A percentile compares a stretch with the other conserved stretches of the same genome.
phyloP scores from a whole-genome alignment of 2,329 filamentous ascomycete genomes.

The Microsporum audouinii region DNA sequence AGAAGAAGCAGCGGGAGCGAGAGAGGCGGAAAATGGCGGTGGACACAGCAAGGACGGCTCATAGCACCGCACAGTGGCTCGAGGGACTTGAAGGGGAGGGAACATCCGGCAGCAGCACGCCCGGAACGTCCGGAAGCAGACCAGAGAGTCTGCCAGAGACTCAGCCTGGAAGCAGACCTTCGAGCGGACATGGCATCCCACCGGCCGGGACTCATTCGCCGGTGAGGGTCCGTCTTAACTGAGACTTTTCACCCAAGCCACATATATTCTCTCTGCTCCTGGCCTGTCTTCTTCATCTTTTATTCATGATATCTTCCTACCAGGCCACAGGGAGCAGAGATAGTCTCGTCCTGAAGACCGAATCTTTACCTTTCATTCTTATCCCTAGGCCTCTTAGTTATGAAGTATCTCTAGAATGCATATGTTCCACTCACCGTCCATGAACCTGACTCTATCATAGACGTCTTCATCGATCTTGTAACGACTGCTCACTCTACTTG shows the following conservation, averaged over 20 bases:
- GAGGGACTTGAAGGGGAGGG: neutral
- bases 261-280: neutral
- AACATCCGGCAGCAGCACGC: constrained; percentile 1
- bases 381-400: neutral
- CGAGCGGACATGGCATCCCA: neutral
- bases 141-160: neutral
- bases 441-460: neutral
- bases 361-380: neutral
- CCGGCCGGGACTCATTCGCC: neutral
- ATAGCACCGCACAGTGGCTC: neutral
- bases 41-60: neutral
- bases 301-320: neutral
- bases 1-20: neutral
- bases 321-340: neutral
- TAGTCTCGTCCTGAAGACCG: neutral
- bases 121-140: neutral
- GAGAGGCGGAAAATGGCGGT: neutral
- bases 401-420: neutral
- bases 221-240: neutral
- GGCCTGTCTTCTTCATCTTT: neutral
- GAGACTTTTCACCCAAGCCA: neutral
- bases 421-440: neutral
- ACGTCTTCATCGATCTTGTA: neutral
- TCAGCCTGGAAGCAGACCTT: neutral
- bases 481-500: neutral